These are phyloP conservation scores for Diplotaxis tenuifolia DNA, from an alignment of 345 rosid species.

Conservation along the genomic window DNA sequence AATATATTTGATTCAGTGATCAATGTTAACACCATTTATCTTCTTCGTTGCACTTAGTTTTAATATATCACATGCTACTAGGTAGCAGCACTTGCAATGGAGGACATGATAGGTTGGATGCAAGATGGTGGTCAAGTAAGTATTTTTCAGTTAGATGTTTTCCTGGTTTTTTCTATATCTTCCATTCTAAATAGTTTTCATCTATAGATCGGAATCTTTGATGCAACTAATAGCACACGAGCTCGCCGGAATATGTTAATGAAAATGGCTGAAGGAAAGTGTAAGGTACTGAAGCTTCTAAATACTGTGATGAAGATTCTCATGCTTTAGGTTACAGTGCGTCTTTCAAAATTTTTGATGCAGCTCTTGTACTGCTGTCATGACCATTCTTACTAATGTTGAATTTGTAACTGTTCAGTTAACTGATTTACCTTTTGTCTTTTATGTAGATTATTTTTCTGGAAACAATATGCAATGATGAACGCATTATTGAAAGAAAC, in stretches of 20 bases:
- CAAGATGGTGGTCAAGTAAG: conserved; percentile 98
- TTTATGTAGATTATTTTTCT: conserved; percentile 80
- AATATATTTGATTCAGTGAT: conserved; percentile 34
- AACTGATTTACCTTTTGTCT: conserved; percentile 9
- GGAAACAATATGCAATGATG: conserved; percentile 95
- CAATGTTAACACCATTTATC: conserved; percentile 42
- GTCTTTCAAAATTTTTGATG: background rate
- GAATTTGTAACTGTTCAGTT: background rate
- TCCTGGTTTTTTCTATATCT: conserved; percentile 19
- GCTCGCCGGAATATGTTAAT: conserved; percentile 90
- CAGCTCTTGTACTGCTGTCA: conserved; percentile 3
- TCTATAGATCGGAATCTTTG: conserved; percentile 94
- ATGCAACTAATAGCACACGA: conserved; percentile 92
- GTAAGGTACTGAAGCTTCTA: conserved; percentile 67
- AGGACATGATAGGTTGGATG: conserved; percentile 99
- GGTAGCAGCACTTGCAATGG: conserved; percentile 99
- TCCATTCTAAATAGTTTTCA: conserved; percentile 23
- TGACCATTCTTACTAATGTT: background rate
- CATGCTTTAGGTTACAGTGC: background rate
- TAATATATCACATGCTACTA: conserved; percentile 79
- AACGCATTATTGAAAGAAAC: conserved; percentile 89
- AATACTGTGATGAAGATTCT: conserved; percentile 9
- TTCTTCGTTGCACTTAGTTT: conserved; percentile 73
- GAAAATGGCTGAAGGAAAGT: conserved; percentile 99
- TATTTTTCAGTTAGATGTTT: conserved; percentile 21